phyloP scores from a whole-genome alignment of 345 rosid genomes.

The Populus pruinosa region DNA sequence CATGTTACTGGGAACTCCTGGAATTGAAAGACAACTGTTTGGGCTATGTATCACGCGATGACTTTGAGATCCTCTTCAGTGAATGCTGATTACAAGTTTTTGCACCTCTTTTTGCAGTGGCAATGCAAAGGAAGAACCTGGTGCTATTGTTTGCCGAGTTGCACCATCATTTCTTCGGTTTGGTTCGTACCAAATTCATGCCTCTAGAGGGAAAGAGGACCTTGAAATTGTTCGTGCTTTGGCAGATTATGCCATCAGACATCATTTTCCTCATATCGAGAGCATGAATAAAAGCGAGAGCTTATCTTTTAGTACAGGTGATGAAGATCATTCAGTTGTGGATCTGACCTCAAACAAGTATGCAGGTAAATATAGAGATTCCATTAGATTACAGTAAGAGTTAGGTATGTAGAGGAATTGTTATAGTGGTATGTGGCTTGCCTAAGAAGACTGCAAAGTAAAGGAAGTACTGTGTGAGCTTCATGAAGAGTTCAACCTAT shows the following conservation, averaged over 20 bases:
- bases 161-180: slow-evolving; percentile 82
- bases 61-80: background rate
- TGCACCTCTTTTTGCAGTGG: slow-evolving; percentile 55
- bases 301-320: slow-evolving; percentile 80
- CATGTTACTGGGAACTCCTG: background rate
- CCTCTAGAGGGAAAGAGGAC: slow-evolving; percentile 91
- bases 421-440: too few relatives aligned
- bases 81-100: slow-evolving; percentile 2
- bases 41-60: slow-evolving; percentile 1
- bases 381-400: too few relatives aligned
- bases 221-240: slow-evolving; percentile 62
- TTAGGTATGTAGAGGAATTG: too few relatives aligned
- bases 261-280: slow-evolving; percentile 87
- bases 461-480: too few relatives aligned
- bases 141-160: slow-evolving; percentile 94
- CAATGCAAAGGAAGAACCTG: slow-evolving; percentile 92
- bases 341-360: slow-evolving; percentile 94
- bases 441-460: too few relatives aligned
- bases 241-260: slow-evolving; percentile 88
- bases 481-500: too few relatives aligned
- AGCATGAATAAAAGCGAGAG: slow-evolving; percentile 73
- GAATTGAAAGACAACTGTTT: background rate
- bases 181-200: slow-evolving; percentile 90
- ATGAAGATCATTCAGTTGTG: slow-evolving; percentile 71
- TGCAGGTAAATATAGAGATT: slow-evolving; percentile 55